Evolutionary conservation across 208 protist genomes (phyloP), one percentile per base, ranked within the genome.

Genomic region (Leptomonas seymouri): DNA sequence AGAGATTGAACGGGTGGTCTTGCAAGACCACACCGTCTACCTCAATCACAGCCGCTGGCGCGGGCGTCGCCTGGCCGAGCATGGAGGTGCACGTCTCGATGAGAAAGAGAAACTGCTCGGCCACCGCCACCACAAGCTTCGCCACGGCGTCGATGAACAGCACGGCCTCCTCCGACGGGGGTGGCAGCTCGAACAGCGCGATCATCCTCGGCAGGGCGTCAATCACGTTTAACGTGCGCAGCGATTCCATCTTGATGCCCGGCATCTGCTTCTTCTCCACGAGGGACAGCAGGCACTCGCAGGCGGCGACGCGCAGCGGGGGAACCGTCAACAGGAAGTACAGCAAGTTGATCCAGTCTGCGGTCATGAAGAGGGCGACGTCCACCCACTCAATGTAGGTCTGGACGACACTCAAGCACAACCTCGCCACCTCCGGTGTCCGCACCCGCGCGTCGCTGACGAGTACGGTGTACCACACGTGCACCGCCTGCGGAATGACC

Each of bases 381-480:
- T 93, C 86, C 18, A 92, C 84, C 88, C 90, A 96, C 50, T 89
- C 86, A 64, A 91, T 78, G 72, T 96, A 96, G 20, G 81, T 81
- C 63, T 96, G 83, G 50, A 93, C 45, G 3, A 96, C 84, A 3
- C 34, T 59, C 12, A 86, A 54, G 51, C 87, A 94, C 55, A 91
- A 57, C 23, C 79, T 82, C 1, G 74, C 81, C 28, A 90, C 73
- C 16, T 88, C 83, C 0, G 85, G 76, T 2, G 70, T 70, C 16
- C 80, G 83, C 27, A 61, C n/a, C 15, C 80, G 84, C 28, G 69
- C 77, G n/a, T 88, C 81, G 75, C 65, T 85, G 20, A 94, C 59
- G 11, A 84, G 68, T 12, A 41, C 51, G 53, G 44, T 27, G 50
- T 89, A 91, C 89, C 89, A 94, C 60, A 70, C 80, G 15, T 84